Conservation (phyloP, 352 stramenopile species). For the Pythium rhizo-oryzae region DNA sequence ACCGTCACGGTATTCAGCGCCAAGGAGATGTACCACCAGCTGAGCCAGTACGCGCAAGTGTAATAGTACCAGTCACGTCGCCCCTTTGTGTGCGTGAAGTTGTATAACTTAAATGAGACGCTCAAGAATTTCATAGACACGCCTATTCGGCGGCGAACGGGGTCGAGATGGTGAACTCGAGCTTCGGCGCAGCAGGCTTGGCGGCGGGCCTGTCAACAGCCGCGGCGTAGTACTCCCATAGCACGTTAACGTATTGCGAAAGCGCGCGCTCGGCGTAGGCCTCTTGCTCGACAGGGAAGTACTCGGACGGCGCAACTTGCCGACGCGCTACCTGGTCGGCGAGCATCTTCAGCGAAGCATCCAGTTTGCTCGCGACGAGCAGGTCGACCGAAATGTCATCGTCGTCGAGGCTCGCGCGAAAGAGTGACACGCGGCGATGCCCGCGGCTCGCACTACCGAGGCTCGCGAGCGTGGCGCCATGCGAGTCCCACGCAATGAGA, state of each 20-base stretch:
- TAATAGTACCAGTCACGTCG: constrained; percentile 11
- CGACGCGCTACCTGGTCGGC: constrained; percentile 59
- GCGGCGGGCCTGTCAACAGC: constrained; percentile 56
- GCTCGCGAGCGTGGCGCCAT: constrained; percentile 37
- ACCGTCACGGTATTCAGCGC: constrained; percentile 77
- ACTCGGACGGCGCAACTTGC: constrained; percentile 19
- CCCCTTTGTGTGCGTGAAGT: not conserved
- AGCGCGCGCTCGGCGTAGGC: constrained; percentile 75
- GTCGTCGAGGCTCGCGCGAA: constrained; percentile 74
- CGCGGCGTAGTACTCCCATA: constrained; percentile 83
- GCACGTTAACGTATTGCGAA: constrained; percentile 75
- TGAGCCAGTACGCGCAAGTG: constrained; percentile 77
- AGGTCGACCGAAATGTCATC: constrained; percentile 84
- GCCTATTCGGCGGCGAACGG: constrained; percentile 64
- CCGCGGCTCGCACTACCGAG: constrained; percentile 1
- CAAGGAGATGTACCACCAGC: constrained; percentile 75
- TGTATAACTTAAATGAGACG: constrained; percentile 10
- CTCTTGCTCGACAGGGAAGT: constrained; percentile 69
- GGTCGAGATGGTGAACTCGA: constrained; percentile 83
- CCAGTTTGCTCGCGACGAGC: constrained; percentile 80
- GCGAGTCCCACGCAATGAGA: constrained; percentile 71
- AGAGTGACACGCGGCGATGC: constrained; percentile 50
- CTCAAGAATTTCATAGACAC: not conserved
- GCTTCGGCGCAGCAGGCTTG: constrained; percentile 58
- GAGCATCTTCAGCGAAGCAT: constrained; percentile 88